These are phyloP conservation scores for Metarhizium humberi DNA, from an alignment of 2,329 filamentous ascomycete species.

Conservation along the genomic window DNA sequence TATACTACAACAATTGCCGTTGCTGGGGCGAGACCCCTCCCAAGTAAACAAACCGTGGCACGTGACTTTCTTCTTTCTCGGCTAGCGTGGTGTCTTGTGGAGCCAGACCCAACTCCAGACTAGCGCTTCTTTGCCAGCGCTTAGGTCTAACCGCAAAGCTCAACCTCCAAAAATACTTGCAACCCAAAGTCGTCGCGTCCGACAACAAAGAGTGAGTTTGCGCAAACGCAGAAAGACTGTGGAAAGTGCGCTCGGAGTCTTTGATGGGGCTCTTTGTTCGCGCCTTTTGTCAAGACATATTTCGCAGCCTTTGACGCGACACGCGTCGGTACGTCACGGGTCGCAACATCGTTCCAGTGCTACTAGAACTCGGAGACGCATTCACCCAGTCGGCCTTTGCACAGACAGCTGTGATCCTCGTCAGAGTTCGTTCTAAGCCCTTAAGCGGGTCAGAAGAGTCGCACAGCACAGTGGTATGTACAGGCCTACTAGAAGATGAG, in stretches of 20 bases:
- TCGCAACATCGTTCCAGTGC: background rate
- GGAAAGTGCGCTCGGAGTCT: background rate
- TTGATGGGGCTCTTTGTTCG: background rate
- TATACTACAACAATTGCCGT: slow-evolving; percentile 12
- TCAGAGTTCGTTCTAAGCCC: background rate
- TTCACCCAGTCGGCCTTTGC: background rate
- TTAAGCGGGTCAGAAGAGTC: background rate
- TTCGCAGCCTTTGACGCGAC: background rate
- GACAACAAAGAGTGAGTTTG: background rate
- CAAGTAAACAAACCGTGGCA: slow-evolving; percentile 20
- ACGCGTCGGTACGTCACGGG: background rate
- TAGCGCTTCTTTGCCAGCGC: background rate
- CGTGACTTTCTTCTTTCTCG: slow-evolving; percentile 9
- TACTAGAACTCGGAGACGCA: background rate
- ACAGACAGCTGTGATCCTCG: background rate
- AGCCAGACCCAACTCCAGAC: background rate
- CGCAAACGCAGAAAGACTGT: background rate
- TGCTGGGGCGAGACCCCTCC: slow-evolving; percentile 16
- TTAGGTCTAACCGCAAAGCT: background rate
- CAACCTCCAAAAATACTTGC: background rate
- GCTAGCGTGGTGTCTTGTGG: background rate
- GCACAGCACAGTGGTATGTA: background rate
- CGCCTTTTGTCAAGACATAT: background rate
- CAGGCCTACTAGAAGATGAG: slow-evolving; percentile 16
- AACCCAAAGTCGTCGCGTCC: background rate